Evolutionary conservation across 352 stramenopile species (phyloP), one percentile per base, ranked within the genome.

Genomic region (Globisporangium emineosum): DNA sequence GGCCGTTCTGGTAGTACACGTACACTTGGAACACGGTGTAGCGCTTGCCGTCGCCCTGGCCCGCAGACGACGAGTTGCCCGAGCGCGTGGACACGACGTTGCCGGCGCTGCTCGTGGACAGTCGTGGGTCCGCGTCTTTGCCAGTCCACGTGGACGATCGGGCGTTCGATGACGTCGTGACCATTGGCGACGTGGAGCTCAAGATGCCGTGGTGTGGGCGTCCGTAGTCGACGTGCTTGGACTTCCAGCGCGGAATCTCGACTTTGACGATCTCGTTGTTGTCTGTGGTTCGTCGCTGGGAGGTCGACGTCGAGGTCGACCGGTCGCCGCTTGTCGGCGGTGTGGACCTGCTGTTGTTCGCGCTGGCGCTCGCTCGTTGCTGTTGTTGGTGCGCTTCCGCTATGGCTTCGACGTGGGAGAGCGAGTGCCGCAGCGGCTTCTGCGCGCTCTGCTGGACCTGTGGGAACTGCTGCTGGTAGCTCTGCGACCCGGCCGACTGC

Each of bases 21-120:
- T 86, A 81, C 6, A 95, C 72, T 56, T 88, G 75, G 59, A 93
- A 95, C 33, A 90, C 76, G 6, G 86, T 95, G 66, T 82, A 93
- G 15, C 83, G 73, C 68, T 94, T 93, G 45, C 55, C 70, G 66
- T 66, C 75, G 21, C 53, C 69, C 62, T 37, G 64, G 60, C 53
- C 69, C 19, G 30, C 68, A 56, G 25, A 53, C 32, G 65, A 67
- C 19, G 53, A 57, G 30, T 62, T 57, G 7, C 50, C 51, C 19
- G 51, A 32, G 2, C 56, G 55, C 15, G 47, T 37, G 1, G 55
- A 40, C 15, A 40, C 37, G 19, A 35, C 62, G 23, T 62, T 49
- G 7, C 63, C 63, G 2, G 56, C 56, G 30, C 35, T 65, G 25
- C 35, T 59, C 17, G 32, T 54, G 5, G 59, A 60, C 47, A 57